These are phyloP conservation scores for Pseudocercospora fuligena DNA, from an alignment of 2,329 filamentous ascomycete genomes.

Conservation along the genomic window DNA sequence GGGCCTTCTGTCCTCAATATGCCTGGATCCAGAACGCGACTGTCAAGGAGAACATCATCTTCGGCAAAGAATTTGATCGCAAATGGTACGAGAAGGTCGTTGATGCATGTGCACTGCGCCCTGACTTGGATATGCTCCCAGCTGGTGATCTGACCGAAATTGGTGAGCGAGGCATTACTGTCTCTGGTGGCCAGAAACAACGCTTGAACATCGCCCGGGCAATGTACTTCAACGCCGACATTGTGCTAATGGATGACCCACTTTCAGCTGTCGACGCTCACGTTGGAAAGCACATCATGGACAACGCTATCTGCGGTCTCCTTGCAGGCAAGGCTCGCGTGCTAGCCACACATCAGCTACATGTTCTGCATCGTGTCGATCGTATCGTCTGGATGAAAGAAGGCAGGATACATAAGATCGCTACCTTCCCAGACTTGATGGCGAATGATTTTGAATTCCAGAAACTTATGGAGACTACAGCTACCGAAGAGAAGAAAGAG, in stretches of 20 bases:
- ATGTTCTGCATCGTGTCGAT: conserved; percentile 88
- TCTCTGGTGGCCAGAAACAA: conserved; percentile 95
- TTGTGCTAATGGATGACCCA: conserved; percentile 68
- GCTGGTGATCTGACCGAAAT: conserved; percentile 89
- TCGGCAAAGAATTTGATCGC: conserved; percentile 75
- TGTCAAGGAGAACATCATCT: conserved; percentile 85
- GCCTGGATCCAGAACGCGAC: conserved; percentile 97
- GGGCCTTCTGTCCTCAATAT: conserved; percentile 94
- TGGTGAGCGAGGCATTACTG: conserved; percentile 91
- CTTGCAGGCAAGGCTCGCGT: conserved; percentile 88
- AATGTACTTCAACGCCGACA: conserved; percentile 68
- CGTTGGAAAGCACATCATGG: conserved; percentile 76
- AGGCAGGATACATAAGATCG: conserved; percentile 80
- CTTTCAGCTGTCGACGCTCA: conserved; percentile 63
- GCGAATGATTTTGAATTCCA: conserved; percentile 76
- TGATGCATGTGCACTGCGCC: conserved; percentile 79
- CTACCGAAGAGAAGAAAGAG: conserved; percentile 58
- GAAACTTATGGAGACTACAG: conserved; percentile 78
- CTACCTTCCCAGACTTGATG: conserved; percentile 91
- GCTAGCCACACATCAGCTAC: conserved; percentile 91
- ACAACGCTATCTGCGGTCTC: conserved; percentile 88
- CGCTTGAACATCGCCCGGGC: conserved; percentile 88
- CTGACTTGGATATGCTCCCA: conserved; percentile 92
- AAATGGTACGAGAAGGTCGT: conserved; percentile 85
- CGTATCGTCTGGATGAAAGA: conserved; percentile 92